Evolutionary conservation across 768 basidiomycete species (phyloP).

Genomic region (Ephemerocybe angulata): DNA sequence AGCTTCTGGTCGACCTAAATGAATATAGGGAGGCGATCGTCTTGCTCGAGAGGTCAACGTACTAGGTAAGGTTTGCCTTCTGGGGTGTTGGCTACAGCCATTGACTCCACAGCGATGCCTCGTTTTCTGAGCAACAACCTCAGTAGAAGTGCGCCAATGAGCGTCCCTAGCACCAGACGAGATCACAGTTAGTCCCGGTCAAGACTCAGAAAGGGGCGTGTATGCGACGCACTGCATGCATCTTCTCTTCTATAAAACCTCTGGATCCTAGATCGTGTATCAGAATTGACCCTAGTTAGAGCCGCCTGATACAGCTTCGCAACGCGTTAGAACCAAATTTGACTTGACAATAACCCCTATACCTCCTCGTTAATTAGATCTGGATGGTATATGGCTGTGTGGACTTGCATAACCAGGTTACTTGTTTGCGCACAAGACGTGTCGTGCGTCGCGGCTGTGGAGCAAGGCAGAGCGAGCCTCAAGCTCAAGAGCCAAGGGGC

Average conservation of each 20-base stretch:
- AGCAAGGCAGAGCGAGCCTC: too few relatives aligned
- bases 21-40: background rate
- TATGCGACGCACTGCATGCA: conserved; percentile 58
- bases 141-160: conserved; percentile 74
- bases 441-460: background rate
- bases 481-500: too few relatives aligned
- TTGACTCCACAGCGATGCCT: conserved; percentile 43
- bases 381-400: conserved; percentile 42
- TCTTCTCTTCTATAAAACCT: conserved; percentile 72
- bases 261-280: conserved; percentile 53
- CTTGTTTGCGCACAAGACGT: too few relatives aligned
- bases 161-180: conserved; percentile 47
- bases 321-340: conserved; percentile 6
- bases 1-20: conserved; percentile 8
- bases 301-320: conserved; percentile 60
- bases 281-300: conserved; percentile 54
- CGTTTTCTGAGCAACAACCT: conserved; percentile 58
- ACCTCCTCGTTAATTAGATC: conserved; percentile 40
- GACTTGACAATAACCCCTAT: background rate
- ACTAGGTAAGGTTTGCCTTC: conserved; percentile 78
- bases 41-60: conserved; percentile 23
- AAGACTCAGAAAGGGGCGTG: background rate
- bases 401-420: conserved; percentile 49
- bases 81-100: conserved; percentile 55
- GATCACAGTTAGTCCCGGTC: conserved; percentile 2